Conservation (phyloP, 2,329 filamentous ascomycete species). For the Cordyceps farinosa region DNA sequence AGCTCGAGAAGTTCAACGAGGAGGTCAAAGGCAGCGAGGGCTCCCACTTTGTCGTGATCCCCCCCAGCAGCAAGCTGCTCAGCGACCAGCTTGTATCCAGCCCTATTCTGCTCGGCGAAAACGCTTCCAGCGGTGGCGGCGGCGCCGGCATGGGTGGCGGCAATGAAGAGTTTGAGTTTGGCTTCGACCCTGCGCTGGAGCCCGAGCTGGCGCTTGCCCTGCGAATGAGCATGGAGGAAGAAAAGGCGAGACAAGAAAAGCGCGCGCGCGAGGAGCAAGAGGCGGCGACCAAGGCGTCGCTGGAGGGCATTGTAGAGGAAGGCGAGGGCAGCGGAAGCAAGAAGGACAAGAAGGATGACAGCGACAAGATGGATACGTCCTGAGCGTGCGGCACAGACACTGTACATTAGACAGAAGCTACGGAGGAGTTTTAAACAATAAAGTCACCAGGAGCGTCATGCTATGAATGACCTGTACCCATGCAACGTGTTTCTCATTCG, state of each 20-base stretch:
- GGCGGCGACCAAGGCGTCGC: slow-evolving; percentile 66
- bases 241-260: slow-evolving; percentile 89
- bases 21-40: slow-evolving; percentile 88
- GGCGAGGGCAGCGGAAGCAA: slow-evolving; percentile 58
- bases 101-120: slow-evolving; percentile 84
- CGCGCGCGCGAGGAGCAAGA: slow-evolving; percentile 72
- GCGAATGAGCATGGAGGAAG: slow-evolving; percentile 97
- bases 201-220: slow-evolving; percentile 91
- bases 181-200: slow-evolving; percentile 86
- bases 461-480: background rate
- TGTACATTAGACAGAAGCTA: slow-evolving; percentile 33
- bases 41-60: slow-evolving; percentile 86
- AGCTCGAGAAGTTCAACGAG: slow-evolving; percentile 90
- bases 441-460: background rate
- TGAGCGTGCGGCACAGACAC: slow-evolving; percentile 49
- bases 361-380: slow-evolving; percentile 90
- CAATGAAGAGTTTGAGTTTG: slow-evolving; percentile 67
- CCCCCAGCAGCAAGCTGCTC: slow-evolving; percentile 84
- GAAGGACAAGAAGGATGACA: slow-evolving; percentile 43
- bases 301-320: slow-evolving; percentile 82
- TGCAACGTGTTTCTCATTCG: background rate
- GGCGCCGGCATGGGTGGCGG: slow-evolving; percentile 58
- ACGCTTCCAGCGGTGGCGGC: slow-evolving; percentile 51
- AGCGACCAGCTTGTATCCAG: slow-evolving; percentile 88
- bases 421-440: slow-evolving; percentile 5